Conservation (phyloP, 2,329 filamentous ascomycete species). For the Amylocarpus encephaloides region DNA sequence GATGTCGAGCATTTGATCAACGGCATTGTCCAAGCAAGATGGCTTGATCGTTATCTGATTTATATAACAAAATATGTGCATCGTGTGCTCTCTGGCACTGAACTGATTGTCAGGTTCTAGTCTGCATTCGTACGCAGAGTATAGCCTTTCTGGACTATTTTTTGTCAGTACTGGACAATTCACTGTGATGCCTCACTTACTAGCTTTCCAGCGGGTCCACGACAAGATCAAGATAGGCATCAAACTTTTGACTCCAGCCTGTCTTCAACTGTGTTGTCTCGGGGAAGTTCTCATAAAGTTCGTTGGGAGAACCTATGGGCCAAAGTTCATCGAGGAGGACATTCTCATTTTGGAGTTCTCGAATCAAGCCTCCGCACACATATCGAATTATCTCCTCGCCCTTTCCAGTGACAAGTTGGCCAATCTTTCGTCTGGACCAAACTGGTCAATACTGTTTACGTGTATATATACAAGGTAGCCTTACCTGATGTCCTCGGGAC, state of each 20-base stretch:
- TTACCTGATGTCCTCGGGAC: constrained; percentile 22
- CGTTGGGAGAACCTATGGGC: constrained; percentile 12
- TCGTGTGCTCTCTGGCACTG: not conserved
- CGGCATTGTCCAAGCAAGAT: not conserved
- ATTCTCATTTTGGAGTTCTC: constrained; percentile 11
- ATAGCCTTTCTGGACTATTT: not conserved
- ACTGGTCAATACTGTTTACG: not conserved
- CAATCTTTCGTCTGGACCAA: constrained; percentile 19
- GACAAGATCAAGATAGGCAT: constrained; percentile 20
- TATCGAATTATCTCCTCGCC: constrained; percentile 23
- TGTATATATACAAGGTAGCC: not conserved
- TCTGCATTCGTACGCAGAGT: not conserved
- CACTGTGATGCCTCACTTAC: too few relatives aligned
- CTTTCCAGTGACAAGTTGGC: constrained; percentile 20
- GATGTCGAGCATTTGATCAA: not conserved
- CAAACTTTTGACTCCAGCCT: constrained; percentile 22
- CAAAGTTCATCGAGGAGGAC: constrained; percentile 17
- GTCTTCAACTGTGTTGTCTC: constrained; percentile 6
- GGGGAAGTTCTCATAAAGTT: constrained; percentile 21
- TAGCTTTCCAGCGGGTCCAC: not conserved
- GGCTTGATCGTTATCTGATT: not conserved
- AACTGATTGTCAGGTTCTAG: not conserved
- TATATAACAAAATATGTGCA: not conserved
- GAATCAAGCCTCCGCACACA: constrained; percentile 24
- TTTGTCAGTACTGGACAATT: too few relatives aligned